A percentile compares a stretch with the other conserved stretches of the same genome.
phyloP scores from a whole-genome alignment of 371 early-diverging fungal species.

The Mucor saturninus region DNA sequence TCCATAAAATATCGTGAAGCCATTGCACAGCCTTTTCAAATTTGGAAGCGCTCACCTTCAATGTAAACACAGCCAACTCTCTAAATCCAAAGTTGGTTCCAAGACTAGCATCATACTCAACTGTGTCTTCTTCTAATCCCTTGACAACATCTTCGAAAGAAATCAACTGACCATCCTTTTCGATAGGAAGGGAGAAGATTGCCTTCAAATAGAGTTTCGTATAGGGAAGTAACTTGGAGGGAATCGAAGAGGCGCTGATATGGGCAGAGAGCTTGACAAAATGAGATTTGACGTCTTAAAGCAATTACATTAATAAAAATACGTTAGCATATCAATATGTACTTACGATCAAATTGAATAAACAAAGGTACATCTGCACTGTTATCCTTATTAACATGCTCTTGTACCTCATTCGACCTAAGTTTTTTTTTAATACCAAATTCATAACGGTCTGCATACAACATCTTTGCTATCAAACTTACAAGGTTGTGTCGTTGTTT shows the following conservation, averaged over 20 bases:
- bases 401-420: slow-evolving; percentile 59
- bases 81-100: slow-evolving; percentile 56
- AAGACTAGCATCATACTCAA: slow-evolving; percentile 53
- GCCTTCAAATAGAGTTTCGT: slow-evolving; percentile 61
- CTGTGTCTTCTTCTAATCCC: slow-evolving; percentile 61
- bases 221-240: slow-evolving; percentile 60
- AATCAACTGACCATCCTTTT: slow-evolving; percentile 44
- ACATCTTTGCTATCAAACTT: slow-evolving; percentile 24
- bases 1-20: slow-evolving; percentile 67
- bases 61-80: slow-evolving; percentile 52
- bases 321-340: not conserved
- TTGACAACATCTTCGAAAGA: slow-evolving; percentile 66
- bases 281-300: slow-evolving; percentile 62
- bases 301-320: not conserved
- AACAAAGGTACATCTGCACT: slow-evolving; percentile 60
- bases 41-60: slow-evolving; percentile 59
- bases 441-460: not conserved
- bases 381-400: slow-evolving; percentile 54
- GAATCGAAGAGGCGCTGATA: slow-evolving; percentile 54
- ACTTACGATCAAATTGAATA: slow-evolving; percentile 70
- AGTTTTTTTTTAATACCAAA: too few species aligned
- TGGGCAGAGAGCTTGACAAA: slow-evolving; percentile 61
- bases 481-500: slow-evolving; percentile 51
- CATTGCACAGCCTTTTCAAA: slow-evolving; percentile 62
- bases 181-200: slow-evolving; percentile 63